These are phyloP conservation scores for Aspergillus indologenus DNA, from an alignment of 495 filamentous ascomycete genomes.

Conservation along the genomic window DNA sequence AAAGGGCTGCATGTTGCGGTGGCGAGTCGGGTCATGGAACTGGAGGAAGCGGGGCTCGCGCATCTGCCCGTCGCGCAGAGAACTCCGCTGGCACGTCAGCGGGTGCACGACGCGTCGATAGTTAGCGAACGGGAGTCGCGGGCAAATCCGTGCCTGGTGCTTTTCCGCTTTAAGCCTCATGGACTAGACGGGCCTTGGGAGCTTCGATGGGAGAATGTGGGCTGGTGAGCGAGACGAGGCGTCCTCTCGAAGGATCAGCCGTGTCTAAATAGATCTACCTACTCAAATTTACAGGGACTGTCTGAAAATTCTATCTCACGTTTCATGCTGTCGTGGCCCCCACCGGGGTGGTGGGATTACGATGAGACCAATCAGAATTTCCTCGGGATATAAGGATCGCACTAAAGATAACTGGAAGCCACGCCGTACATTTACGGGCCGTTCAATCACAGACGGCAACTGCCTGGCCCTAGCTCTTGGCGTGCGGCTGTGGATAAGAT, in stretches of 20 bases:
- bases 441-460: background rate
- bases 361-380: background rate
- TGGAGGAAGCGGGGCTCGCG: constrained; percentile 15
- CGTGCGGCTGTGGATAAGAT: background rate
- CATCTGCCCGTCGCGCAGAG: constrained; percentile 16
- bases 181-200: constrained; percentile 7
- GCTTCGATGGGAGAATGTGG: background rate
- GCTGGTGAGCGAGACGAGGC: background rate
- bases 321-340: background rate
- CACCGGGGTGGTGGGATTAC: background rate
- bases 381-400: background rate
- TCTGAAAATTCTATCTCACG: background rate
- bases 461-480: background rate
- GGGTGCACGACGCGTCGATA: constrained; percentile 2
- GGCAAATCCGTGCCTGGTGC: background rate
- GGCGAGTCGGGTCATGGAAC: constrained; percentile 15
- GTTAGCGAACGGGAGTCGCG: background rate
- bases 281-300: background rate
- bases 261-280: background rate
- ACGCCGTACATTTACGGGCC: background rate
- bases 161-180: constrained; percentile 9
- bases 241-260: background rate
- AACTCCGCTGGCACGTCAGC: constrained; percentile 7
- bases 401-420: background rate
- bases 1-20: constrained; percentile 1